phyloP scores from a whole-genome alignment of 768 basidiomycete genomes.

The Podaxis rugospora region DNA sequence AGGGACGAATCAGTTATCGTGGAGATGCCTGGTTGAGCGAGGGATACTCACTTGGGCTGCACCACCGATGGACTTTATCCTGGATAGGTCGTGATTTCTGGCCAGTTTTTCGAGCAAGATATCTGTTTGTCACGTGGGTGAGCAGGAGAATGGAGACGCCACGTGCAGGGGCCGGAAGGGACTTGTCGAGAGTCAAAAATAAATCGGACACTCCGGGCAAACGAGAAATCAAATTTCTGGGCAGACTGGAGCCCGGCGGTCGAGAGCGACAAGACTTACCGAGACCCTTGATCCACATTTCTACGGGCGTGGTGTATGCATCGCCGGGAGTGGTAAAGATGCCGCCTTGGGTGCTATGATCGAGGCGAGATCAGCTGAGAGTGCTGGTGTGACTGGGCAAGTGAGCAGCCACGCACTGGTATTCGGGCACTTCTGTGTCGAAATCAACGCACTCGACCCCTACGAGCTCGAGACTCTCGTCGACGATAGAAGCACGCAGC shows the following conservation, averaged over 20 bases:
- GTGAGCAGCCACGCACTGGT: slow-evolving; percentile 56
- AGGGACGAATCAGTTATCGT: background rate
- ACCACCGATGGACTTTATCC: slow-evolving; percentile 74
- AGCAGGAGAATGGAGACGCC: slow-evolving; percentile 26
- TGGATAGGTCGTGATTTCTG: slow-evolving; percentile 62
- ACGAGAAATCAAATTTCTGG: slow-evolving; percentile 60
- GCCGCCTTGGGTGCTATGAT: slow-evolving; percentile 72
- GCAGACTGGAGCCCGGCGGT: slow-evolving; percentile 9
- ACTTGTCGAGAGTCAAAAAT: slow-evolving; percentile 17
- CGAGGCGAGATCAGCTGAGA: slow-evolving; percentile 11
- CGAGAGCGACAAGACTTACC: slow-evolving; percentile 44
- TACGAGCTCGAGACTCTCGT: slow-evolving; percentile 76
- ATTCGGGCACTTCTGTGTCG: slow-evolving; percentile 74
- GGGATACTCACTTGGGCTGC: slow-evolving; percentile 61
- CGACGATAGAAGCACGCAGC: slow-evolving; percentile 77
- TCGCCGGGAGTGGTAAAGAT: slow-evolving; percentile 85
- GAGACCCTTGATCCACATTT: slow-evolving; percentile 87
- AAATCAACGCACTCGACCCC: slow-evolving; percentile 83
- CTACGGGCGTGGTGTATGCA: slow-evolving; percentile 82
- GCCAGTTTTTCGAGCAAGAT: slow-evolving; percentile 70
- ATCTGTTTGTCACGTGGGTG: slow-evolving; percentile 45
- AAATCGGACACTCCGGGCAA: slow-evolving; percentile 24
- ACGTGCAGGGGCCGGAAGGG: slow-evolving; percentile 21
- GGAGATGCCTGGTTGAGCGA: background rate
- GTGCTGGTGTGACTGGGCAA: slow-evolving; percentile 12